Percentiles rank a stretch among this genome's conserved stretches.
Evolutionary conservation across 495 filamentous ascomycete species (phyloP).

Genomic region (Rostrohypoxylon terebratum): DNA sequence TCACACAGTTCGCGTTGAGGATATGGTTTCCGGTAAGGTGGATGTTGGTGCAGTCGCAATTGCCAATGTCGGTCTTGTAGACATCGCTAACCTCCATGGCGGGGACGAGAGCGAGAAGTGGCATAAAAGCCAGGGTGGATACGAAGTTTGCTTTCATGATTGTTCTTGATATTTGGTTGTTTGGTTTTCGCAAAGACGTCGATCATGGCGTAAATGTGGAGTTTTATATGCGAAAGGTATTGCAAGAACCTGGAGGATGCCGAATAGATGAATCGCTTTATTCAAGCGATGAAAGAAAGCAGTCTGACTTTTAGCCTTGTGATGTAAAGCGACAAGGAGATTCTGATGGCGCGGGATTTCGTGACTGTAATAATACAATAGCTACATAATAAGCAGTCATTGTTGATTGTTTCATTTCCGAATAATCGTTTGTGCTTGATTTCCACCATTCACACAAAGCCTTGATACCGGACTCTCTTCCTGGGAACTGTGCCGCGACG

Average conservation of each 20-base stretch:
- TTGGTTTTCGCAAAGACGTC: neutral
- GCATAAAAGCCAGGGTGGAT: constrained; percentile 31
- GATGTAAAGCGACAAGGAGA: neutral
- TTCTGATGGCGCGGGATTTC: neutral
- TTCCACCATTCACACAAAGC: constrained; percentile 7
- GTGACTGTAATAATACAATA: neutral
- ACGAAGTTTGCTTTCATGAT: constrained; percentile 33
- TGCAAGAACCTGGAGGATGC: constrained; percentile 1
- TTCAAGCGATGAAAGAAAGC: neutral
- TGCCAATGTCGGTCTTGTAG: constrained; percentile 35
- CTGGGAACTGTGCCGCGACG: neutral
- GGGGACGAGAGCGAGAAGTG: constrained; percentile 29
- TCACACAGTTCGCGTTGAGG: constrained; percentile 26
- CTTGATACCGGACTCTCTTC: neutral
- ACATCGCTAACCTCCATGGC: constrained; percentile 19
- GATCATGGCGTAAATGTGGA: neutral
- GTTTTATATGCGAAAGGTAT: constrained; percentile 28
- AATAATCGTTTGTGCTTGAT: neutral
- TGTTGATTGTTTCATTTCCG: neutral
- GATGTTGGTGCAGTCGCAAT: constrained; percentile 29
- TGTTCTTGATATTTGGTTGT: constrained; percentile 8
- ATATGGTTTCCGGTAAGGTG: constrained; percentile 23
- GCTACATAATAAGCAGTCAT: neutral
- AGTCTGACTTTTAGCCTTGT: constrained; percentile 8
- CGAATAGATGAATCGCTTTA: neutral